A percentile compares a stretch with the other conserved stretches of the same genome.
These are phyloP conservation scores for Phaseolus lunatus DNA, from an alignment of 306 rosid genomes.

Conservation along the genomic window DNA sequence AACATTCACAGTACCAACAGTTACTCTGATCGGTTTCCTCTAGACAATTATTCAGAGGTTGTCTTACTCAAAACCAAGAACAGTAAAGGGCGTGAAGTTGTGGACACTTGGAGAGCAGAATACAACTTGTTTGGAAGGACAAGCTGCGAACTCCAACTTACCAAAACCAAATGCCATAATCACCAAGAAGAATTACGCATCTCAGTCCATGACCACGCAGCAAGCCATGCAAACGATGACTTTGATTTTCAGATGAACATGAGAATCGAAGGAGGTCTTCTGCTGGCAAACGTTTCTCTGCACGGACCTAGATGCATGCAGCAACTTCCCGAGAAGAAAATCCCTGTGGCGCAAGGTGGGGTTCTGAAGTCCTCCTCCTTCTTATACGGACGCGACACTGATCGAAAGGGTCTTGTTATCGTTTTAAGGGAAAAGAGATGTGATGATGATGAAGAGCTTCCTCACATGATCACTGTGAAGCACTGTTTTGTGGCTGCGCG, in stretches of 20 bases:
- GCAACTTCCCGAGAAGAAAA: background rate
- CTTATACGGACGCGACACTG: constrained; percentile 7
- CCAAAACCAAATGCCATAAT: background rate
- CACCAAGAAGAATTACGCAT: background rate
- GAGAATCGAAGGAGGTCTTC: background rate
- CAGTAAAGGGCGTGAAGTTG: background rate
- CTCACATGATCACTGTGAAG: background rate
- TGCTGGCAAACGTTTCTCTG: background rate
- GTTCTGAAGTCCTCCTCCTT: constrained; percentile 15
- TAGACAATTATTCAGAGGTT: background rate
- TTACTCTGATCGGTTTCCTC: background rate
- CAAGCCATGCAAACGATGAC: background rate
- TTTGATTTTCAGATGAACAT: background rate
- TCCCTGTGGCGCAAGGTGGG: background rate
- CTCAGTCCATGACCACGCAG: background rate
- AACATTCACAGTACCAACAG: background rate
- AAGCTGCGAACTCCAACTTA: background rate
- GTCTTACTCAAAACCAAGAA: constrained; percentile 1
- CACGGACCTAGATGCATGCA: background rate
- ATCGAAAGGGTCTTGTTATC: constrained; percentile 8
- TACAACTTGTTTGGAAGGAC: background rate
- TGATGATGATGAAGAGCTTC: background rate
- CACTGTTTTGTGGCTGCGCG: background rate
- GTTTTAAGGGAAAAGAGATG: background rate
- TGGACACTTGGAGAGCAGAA: constrained; percentile 4